Base-by-base conservation (phyloP, 73 alveolate species). In the Urostyla sp. region DNA sequence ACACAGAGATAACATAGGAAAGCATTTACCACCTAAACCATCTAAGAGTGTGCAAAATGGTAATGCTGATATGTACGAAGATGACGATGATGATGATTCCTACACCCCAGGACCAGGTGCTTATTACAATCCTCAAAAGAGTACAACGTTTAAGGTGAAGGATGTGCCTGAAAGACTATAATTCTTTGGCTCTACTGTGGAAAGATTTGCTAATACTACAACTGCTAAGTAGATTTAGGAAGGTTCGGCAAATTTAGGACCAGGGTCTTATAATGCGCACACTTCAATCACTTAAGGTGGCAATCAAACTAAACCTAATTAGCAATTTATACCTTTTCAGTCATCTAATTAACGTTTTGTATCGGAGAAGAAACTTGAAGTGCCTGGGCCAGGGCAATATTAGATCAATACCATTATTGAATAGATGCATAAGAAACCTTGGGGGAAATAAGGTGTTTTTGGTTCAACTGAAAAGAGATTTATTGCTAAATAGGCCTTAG, bases 371-470 rank as follows among this genome's bases (percentile, higher is more conserved):
- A 27, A 26, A 21, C 69, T 35, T 1, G 24, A 35, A 57, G 76
- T 58, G 24, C 96, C 96, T 18, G 96, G 96, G 1, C 96, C 96
- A 57, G 96, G 96, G 18, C 36, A 51, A 6, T 89, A 89, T 49
- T 31, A 72, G 46, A 44, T 56, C 10, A 43, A 28, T 43, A 75
- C 72, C 36, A 21, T 89, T 23, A 75, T 40, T 20, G 93, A 89
- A 13, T 26, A 11, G n/a, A 24, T 89, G 18, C 35, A 84, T 44
- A 75, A 77, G 24, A 89, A 89, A 59, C 80, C 86, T 10, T 84
- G 90, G 93, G 96, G 96, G 3, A 89, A 78, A 56, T 69, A 89
- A 52, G 96, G 96, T 4, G 96, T 89, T 6, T 89, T 89, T 76
- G 96, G 96, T 15, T 36, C 91, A 34, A 85, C 94, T n/a, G 96